Base-by-base conservation (phyloP, 768 basidiomycete species). In the Plicaturopsis crispa region DNA sequence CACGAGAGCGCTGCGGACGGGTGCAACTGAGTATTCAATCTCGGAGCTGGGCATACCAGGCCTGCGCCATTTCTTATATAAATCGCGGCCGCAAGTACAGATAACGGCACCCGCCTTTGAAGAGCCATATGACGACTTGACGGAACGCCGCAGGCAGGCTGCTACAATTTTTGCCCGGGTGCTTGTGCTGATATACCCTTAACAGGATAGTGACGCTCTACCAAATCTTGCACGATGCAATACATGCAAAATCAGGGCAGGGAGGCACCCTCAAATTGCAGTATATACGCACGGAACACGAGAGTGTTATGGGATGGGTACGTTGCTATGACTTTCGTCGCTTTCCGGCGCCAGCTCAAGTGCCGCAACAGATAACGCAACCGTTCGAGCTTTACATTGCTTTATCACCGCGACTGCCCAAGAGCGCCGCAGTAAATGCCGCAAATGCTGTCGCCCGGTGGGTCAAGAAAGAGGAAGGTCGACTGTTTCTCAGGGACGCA, bases 251-350 rank as follows among this genome's bases (percentile, higher is more conserved):
- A 48, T 91, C 91, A 0, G 83, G 86, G 1, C 88, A 91, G 50
- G 77, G 77, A 38, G 73, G 74, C 2, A 72, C 84, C 1, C 66
- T 94, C 45, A 93, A 92, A 59, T 61, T 98, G 43, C 84, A 94
- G 45, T 96, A 87, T 52, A 67, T 94, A 10, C 76, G 79, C 6
- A 91, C 90, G 0, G 80, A 85, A 39, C 76, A 78, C 32, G 96
- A 97, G 63, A 80, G 81, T 39, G 79, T 94, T 19, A 76, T 98
- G 68, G 94, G 90, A 32, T 97, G 96, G 94, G 93, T 97, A 55
- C 13, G 36, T 35, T 26, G 22, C 22, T 10, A 8, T 24, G 38
- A 11, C 2, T 16, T 20, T 31, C 31, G 28, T n/a, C 19, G 13
- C 26, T 33, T 10, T 7, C 28, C 30, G 18, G 5, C 17, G 10